Base-by-base conservation (phyloP, 768 basidiomycete species). In the Suillus subaureus region DNA sequence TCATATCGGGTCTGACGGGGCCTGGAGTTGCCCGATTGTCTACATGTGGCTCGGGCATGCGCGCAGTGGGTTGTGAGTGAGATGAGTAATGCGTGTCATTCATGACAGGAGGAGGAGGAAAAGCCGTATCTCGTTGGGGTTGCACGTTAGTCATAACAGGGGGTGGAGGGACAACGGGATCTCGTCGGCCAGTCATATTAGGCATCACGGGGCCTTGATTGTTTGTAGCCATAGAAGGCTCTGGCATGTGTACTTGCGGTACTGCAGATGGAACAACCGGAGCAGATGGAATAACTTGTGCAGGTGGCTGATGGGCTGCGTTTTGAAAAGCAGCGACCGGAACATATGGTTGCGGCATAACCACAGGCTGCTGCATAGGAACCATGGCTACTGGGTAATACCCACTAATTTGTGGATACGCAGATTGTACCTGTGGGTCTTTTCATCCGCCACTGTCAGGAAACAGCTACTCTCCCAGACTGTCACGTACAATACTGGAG, bases 331-430 rank as follows among this genome's bases (percentile, higher is more conserved):
- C n/a, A n/a, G 68, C 64, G 57, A 77, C 68, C 13, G 74, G 76
- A 16, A 72, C 21, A 23, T 76, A 77, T 3, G 55, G 8, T 42
- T 75, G 74, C 7, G 74, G 73, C 73, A 75, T 73, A 33, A 70
- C 49, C 28, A 77, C 6, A 12, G 74, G 76, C 39, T 77, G 75
- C n/a, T 77, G 75, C 5, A 70, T 21, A 5, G 68, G 71, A 16
- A 61, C 39, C 69, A 76, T 69, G 61, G 68, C 70, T 12, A 77
- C 66, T 2, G 74, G 76, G 63, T 75, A 76, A 12, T 78, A 77
- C 6, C 69, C 40, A 40, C 43, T 67, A 6, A 66, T 23, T 31
- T 68, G 63, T 33, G 76, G 73, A 68, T 64, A 77, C 0, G 63
- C 49, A 0, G 75, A 31, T 63, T 62, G 70, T 52, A 65, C 62